Evolutionary conservation across 768 basidiomycete genomes (phyloP), one percentile per base, ranked within the genome.

Genomic region (Suillus variegatus): DNA sequence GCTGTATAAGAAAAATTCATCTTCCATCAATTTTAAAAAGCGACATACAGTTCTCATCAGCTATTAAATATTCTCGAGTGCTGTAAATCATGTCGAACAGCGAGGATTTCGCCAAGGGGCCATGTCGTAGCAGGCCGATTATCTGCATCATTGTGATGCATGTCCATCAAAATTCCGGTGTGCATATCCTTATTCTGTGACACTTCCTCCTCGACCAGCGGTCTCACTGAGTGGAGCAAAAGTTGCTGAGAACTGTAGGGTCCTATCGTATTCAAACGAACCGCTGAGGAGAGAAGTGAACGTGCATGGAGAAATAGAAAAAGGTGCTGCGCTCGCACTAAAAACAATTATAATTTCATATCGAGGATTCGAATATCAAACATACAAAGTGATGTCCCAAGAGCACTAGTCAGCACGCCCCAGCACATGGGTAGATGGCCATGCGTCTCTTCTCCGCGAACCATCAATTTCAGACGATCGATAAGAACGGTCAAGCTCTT

Each of bases 1-100:
- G 10, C 10, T 18, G 6, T 41, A 25, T 52, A 28, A 16, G 8
- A 2, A 14, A 36, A 38, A 8, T 22, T 40, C 22, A 18, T 41
- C 18, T 25, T 18, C 63, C 28, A 55, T 10, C 16, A 12, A 41
- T 12, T 52, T 38, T 16, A 18, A 55, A 8, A 60, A 20, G 35
- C 32, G 38, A n/a, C 18, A 13, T 35, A 52, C 46, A 36, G 13
- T 8, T 36, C 20, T 7, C 9, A 25, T 64, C 64, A 91, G 78
- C 91, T 92, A 78, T 99, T 99, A 83, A 99, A 99, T 68, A 99
- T 94, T 66, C 96, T 85, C 52, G 94, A 96, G 79, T 99, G 97
- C 76, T 95, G 93, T 72, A 95, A 79, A 79, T 98, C 97, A 76
- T 99, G 97, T 65, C 97, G 83, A 47, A 88, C 86, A 43, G 91